These are phyloP conservation scores for Scheffersomyces parashehatae DNA, from an alignment of 1,139 yeast genomes.

Conservation along the genomic window DNA sequence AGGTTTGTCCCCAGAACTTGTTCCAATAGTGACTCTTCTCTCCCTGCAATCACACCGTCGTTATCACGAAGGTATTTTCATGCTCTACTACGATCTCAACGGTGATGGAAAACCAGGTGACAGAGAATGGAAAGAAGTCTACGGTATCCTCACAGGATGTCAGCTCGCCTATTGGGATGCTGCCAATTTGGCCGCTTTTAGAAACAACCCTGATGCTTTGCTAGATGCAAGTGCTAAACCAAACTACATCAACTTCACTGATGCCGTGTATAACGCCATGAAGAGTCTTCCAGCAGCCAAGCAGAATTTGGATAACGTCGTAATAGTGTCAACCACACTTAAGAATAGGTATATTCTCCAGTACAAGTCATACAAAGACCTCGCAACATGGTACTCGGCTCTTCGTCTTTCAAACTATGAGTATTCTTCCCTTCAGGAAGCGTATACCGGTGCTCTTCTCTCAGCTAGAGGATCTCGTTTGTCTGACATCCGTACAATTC, in stretches of 20 bases:
- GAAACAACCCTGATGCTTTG: conserved; percentile 49
- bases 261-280: conserved; percentile 81
- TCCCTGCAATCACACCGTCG: conserved; percentile 75
- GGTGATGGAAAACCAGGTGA: conserved; percentile 85
- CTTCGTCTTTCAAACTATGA: conserved; percentile 79
- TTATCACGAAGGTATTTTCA: conserved; percentile 72
- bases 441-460: conserved; percentile 90
- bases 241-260: conserved; percentile 87
- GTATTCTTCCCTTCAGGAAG: conserved; percentile 81
- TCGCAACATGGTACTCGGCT: conserved; percentile 74
- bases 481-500: conserved; percentile 80
- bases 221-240: conserved; percentile 68
- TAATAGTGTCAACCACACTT: conserved; percentile 86
- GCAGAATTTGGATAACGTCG: conserved; percentile 70
- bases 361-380: conserved; percentile 59
- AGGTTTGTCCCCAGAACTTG: conserved; percentile 61
- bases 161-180: conserved; percentile 95
- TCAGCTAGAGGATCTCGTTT: conserved; percentile 85
- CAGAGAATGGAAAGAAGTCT: conserved; percentile 88
- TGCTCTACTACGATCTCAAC: conserved; percentile 70
- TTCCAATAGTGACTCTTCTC: conserved; percentile 72
- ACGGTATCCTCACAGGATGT: conserved; percentile 87
- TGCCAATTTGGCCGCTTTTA: conserved; percentile 60
- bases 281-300: conserved; percentile 59
- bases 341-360: conserved; percentile 85